Evolutionary conservation across 2,329 filamentous ascomycete genomes (phyloP).

Genomic region (Cytospora schulzeri): DNA sequence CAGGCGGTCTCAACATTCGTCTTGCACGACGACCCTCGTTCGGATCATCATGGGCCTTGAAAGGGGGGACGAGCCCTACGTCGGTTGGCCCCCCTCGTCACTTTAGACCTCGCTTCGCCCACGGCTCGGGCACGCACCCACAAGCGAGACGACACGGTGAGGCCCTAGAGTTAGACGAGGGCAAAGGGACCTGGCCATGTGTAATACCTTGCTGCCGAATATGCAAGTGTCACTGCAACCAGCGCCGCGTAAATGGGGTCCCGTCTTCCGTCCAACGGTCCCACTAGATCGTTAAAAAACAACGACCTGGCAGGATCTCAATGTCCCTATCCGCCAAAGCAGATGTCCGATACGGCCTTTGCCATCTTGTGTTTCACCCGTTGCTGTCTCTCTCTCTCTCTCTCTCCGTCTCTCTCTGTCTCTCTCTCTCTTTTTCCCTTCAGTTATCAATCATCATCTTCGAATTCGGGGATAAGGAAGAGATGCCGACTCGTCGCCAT

Average conservation of each 20-base stretch:
- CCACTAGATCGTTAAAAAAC: conserved; percentile 25
- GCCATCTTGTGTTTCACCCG: conserved; percentile 21
- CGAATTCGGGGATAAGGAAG: background rate
- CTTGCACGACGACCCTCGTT: conserved; percentile 11
- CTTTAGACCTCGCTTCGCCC: background rate
- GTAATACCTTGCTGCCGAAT: conserved; percentile 5
- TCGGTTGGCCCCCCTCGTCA: background rate
- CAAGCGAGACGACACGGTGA: background rate
- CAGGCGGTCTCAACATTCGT: conserved; percentile 4
- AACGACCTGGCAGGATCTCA: conserved; percentile 22
- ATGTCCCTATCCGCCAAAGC: conserved; percentile 16
- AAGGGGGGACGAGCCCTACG: background rate
- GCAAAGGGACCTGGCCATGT: background rate
- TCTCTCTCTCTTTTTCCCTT: background rate
- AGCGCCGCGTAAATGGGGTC: conserved; percentile 3
- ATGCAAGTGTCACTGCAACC: conserved; percentile 5
- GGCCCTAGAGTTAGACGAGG: background rate
- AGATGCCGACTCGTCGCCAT: conserved; percentile 4
- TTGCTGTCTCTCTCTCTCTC: too few relatives aligned
- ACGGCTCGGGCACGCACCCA: background rate
- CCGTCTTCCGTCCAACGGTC: conserved; percentile 17
- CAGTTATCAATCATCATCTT: conserved; percentile 1
- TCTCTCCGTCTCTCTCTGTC: too few relatives aligned
- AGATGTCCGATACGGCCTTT: conserved; percentile 21
- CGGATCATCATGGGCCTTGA: background rate